A percentile compares a stretch with the other conserved stretches of the same genome.
Evolutionary conservation across 805 yeast species (phyloP).

Genomic region (Ogataea zsoltii): DNA sequence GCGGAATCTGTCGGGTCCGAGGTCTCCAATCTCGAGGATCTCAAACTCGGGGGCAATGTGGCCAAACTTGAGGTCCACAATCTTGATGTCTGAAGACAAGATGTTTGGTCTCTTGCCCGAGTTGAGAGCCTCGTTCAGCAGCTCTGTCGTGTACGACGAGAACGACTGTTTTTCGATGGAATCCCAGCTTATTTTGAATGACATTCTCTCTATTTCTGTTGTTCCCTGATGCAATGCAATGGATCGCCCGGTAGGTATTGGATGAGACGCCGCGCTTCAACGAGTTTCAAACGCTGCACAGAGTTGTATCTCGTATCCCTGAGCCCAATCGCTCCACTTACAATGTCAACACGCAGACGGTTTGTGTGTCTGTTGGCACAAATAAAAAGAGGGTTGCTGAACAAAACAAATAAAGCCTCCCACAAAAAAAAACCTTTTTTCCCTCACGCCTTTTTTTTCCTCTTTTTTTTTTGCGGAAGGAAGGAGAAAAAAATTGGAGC

Average conservation of each 20-base stretch:
- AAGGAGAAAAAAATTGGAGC: not conserved
- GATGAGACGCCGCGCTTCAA: not conserved
- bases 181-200: slow-evolving; percentile 78
- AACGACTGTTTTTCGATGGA: slow-evolving; percentile 66
- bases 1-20: slow-evolving; percentile 72
- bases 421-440: slow-evolving; percentile 1
- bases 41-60: slow-evolving; percentile 73
- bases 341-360: not conserved
- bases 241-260: not conserved
- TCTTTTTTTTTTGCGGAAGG: not conserved
- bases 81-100: slow-evolving; percentile 65
- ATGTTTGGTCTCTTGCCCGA: slow-evolving; percentile 72
- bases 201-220: slow-evolving; percentile 45
- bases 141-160: slow-evolving; percentile 60
- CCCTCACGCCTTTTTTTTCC: not conserved
- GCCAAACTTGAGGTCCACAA: slow-evolving; percentile 73
- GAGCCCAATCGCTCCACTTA: slow-evolving; percentile 4
- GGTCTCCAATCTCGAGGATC: slow-evolving; percentile 79
- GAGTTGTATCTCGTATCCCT: slow-evolving; percentile 2
- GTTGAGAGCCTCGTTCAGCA: slow-evolving; percentile 71
- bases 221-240: not conserved
- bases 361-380: not conserved
- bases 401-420: not conserved
- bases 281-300: not conserved
- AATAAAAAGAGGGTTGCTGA: not conserved